Evolutionary conservation across 1,139 yeast genomes (phyloP).

Genomic region (Debaryomyces nepalensis): DNA sequence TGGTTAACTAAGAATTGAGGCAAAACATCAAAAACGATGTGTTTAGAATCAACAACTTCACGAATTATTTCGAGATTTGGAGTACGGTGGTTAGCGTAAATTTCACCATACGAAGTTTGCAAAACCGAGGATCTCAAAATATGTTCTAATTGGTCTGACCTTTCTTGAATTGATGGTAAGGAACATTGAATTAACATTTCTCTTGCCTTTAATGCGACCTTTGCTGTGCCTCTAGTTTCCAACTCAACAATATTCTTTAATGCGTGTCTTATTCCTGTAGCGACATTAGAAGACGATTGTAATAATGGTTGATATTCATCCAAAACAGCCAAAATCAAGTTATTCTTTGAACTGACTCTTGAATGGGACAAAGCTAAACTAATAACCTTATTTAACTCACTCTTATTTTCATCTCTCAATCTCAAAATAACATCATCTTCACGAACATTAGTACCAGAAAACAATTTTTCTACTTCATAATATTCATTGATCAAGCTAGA

Average conservation of each 20-base stretch:
- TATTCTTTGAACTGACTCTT: slow-evolving; percentile 91
- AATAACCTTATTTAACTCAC: slow-evolving; percentile 75
- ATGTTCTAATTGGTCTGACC: slow-evolving; percentile 96
- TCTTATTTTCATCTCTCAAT: slow-evolving; percentile 85
- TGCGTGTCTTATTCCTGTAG: slow-evolving; percentile 69
- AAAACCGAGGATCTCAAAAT: slow-evolving; percentile 91
- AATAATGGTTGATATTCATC: slow-evolving; percentile 79
- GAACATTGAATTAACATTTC: slow-evolving; percentile 96
- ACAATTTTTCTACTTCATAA: slow-evolving; percentile 74
- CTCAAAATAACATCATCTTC: slow-evolving; percentile 86
- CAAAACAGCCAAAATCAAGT: slow-evolving; percentile 82
- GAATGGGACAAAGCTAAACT: slow-evolving; percentile 82
- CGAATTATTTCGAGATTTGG: slow-evolving; percentile 82
- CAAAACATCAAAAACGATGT: slow-evolving; percentile 93
- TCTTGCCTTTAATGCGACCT: slow-evolving; percentile 95
- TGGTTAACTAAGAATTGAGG: slow-evolving; percentile 83
- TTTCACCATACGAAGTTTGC: slow-evolving; percentile 86
- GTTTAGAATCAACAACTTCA: slow-evolving; percentile 94
- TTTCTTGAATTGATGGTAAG: slow-evolving; percentile 91
- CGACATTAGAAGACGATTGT: slow-evolving; percentile 68
- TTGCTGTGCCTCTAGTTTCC: slow-evolving; percentile 87
- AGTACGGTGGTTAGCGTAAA: slow-evolving; percentile 71
- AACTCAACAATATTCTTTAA: slow-evolving; percentile 82
- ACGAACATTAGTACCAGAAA: slow-evolving; percentile 73
- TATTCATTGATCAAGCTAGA: slow-evolving; percentile 72